Base-by-base conservation (phyloP, 306 rosid genomes). In the Gleditsia sinensis region DNA sequence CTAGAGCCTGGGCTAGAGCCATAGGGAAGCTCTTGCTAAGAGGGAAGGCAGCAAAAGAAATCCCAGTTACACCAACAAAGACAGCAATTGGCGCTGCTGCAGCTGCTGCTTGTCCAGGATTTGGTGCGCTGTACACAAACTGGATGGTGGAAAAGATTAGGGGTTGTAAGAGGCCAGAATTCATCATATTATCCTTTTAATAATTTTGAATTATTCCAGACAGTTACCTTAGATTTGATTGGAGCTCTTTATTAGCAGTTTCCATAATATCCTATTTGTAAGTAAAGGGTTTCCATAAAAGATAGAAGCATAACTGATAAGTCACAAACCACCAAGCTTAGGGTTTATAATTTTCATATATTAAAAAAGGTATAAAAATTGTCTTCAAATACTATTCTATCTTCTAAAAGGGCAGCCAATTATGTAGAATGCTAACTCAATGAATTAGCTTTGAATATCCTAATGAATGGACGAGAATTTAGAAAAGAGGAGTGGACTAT, bases 21-120 rank as follows among this genome's bases (percentile, higher is more conserved):
- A 83, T 39, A 23, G 79, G 72, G 17, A 84, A 36, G 73, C 23
- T 80, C 62, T 84, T 82, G 77, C 90, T 81, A 4, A 82, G 85
- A 6, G 93, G 93, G 45, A 88, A 75, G 61, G 81, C 90, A 23
- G 50, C 50, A 3, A 45, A 45, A 13, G 50, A 45, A 13, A 45
- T 45, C 19, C 50, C 50, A 0, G 50, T 45, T 3, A 45, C 50
- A 14, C 50, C 50, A 2, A 45, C 7, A 45, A 45, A 45, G 3
- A 45, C 50, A 16, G 50, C 50, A 45, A 45, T 45, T 3, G 50
- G 50, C 3, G 50, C 50, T 45, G 50, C 50, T 45, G 50, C 50
- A 45, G 50, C 50, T 1, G 50, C 50, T 14, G 50, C 50, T 12
- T 45, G 50, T 2, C 50, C 50, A 2, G 50, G 50, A 45, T 45